Percentiles rank a stretch among this genome's conserved stretches.
phyloP scores from a whole-genome alignment of 1,284 basidiomycete genomes.

The Papiliotrema flavescens region DNA sequence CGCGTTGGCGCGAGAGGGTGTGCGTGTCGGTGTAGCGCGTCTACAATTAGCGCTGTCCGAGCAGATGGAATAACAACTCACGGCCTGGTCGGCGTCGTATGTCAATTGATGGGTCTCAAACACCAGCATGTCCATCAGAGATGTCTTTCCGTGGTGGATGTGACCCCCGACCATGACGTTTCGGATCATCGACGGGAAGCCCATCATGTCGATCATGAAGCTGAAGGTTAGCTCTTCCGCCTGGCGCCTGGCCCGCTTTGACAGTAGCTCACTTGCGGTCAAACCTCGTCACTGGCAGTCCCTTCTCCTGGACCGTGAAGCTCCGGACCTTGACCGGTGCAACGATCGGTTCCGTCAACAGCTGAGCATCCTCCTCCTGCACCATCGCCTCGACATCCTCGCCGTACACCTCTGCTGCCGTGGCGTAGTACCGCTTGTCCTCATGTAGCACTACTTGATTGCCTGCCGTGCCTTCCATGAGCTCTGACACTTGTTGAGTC shows the following conservation, averaged over 20 bases:
- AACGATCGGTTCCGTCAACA: conserved; percentile 89
- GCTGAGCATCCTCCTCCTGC: conserved; percentile 97
- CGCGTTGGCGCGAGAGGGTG: conserved; percentile 76
- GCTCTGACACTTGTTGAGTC: neutral
- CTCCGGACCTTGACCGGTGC: conserved; percentile 89
- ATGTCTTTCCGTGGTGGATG: conserved; percentile 96
- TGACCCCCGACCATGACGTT: conserved; percentile 94
- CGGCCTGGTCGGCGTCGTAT: conserved; percentile 84
- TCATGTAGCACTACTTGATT: conserved; percentile 92
- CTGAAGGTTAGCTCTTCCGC: conserved; percentile 49
- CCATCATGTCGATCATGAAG: conserved; percentile 87
- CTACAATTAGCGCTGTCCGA: conserved; percentile 42
- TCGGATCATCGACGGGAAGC: conserved; percentile 89
- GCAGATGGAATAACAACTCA: conserved; percentile 47
- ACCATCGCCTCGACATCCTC: conserved; percentile 92
- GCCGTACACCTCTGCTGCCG: conserved; percentile 88
- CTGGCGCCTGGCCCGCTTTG: conserved; percentile 1
- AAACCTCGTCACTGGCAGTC: conserved; percentile 85
- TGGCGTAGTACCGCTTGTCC: conserved; percentile 97
- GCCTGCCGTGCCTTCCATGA: conserved; percentile 36
- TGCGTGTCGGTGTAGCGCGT: conserved; percentile 95
- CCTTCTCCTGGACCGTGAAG: conserved; percentile 89
- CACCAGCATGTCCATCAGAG: conserved; percentile 92
- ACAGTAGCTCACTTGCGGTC: conserved; percentile 73
- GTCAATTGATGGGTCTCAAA: conserved; percentile 93